phyloP scores from a whole-genome alignment of 768 basidiomycete species.

The Aureoboletus auriporus region DNA sequence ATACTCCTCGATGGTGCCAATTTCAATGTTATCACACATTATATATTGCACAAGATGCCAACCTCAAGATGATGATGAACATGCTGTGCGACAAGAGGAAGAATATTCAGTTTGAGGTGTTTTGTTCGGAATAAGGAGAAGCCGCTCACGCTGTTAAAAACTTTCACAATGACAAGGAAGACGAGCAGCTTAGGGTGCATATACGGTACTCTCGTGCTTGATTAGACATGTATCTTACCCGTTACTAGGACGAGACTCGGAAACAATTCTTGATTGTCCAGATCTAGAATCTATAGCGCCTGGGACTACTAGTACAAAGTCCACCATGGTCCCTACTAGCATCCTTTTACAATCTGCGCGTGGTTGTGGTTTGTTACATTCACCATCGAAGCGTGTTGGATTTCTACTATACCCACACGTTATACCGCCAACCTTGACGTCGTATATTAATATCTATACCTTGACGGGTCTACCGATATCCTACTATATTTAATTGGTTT shows the following conservation, averaged over 20 bases:
- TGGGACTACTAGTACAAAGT: too few relatives aligned
- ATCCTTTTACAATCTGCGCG: too few relatives aligned
- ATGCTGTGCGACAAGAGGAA: constrained; percentile 96
- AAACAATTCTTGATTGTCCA: constrained; percentile 95
- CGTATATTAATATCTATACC: too few relatives aligned
- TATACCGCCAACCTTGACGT: too few relatives aligned
- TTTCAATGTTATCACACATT: constrained; percentile 98
- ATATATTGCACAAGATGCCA: constrained; percentile 92
- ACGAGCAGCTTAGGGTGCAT: constrained; percentile 89
- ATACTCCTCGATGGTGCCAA: constrained; percentile 97
- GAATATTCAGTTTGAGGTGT: constrained; percentile 99
- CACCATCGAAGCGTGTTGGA: too few relatives aligned
- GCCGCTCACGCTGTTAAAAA: constrained; percentile 81
- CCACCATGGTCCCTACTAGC: too few relatives aligned
- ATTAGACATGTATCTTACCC: background rate
- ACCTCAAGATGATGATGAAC: constrained; percentile 99
- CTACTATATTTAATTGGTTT: too few relatives aligned
- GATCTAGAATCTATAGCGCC: constrained; percentile 71
- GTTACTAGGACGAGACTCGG: constrained; percentile 70
- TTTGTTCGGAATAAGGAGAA: constrained; percentile 99
- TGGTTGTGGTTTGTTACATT: too few relatives aligned
- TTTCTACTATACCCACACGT: too few relatives aligned
- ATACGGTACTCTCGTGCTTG: background rate
- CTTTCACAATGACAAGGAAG: constrained; percentile 99
- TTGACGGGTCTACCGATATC: too few relatives aligned